Base-by-base conservation (phyloP, 164 flowering plant species). In the Macadamia integrifolia region DNA sequence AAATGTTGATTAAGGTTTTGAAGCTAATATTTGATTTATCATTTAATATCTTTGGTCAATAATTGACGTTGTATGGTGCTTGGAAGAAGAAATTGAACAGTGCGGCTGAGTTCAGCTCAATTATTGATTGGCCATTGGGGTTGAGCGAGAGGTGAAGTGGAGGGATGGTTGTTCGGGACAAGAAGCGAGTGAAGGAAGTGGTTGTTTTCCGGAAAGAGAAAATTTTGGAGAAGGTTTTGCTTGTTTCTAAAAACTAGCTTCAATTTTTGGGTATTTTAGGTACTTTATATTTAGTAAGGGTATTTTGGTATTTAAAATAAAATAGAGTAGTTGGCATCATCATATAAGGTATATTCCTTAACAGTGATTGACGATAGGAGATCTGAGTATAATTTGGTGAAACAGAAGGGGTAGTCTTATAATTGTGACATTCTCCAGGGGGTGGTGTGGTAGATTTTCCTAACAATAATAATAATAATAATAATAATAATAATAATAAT, bases 211-310 rank as follows among this genome's bases (percentile, higher is more conserved):
- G 17, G 17, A 32, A 31, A 48, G 50, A 61, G 58, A 28, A 15
- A 35, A 32, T 23, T 31, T 42, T 56, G 32, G 40, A 6, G 23
- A 17, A 64, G 57, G 14, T 64, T 30, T 23, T 52, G 40, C 58
- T 48, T 5, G 18, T 30, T 30, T 64, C 7, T 29, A 23, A 55
- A 56, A 35, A 32, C 50, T 49, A 49, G 40, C 61, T 6, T 43
- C 46, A 18, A 43, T 55, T 28, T 28, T 58, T 60, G 74, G 69
- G 61, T 68, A 68, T 64, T 57, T n/a, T 4, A 10, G 30, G 67
- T 23, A 23, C 0, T 23, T 23, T 23, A 23, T 23, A 23, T 23
- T 23, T 23, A 23, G 23, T 23, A 23, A 23, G 23, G 23, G 23
- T 23, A 23, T 23, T 23, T 23, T 23, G 23, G 23, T 23, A 23